Evolutionary conservation across 768 basidiomycete species (phyloP), one percentile per base, ranked within the genome.

Genomic region (Mycena rosella): DNA sequence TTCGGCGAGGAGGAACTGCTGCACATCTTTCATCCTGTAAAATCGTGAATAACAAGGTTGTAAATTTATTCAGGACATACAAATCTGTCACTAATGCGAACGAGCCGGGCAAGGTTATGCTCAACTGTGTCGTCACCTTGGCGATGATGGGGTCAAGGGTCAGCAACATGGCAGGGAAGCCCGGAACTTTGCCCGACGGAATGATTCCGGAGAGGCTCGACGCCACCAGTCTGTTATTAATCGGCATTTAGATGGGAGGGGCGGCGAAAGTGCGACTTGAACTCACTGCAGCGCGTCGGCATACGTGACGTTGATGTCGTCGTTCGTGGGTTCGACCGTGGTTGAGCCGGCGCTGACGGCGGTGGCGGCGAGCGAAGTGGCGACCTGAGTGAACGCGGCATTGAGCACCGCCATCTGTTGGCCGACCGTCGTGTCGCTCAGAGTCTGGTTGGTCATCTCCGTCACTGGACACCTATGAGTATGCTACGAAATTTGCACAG

Each of bases 21-120:
- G 65, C 7, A 78, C 80, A 65, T 81, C 80, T 32, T 78, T 71
- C 78, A 80, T 78, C 74, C 80, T 69, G 38, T 26, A 59, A 5
- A n/a, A 34, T 4, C 7, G 42, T 44, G 20, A 44, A 20, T 22
- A 14, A 44, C 42, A 13, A 13, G 20, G 42, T 38, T 38, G 45
- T 11, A 5, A 26, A 26, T 24, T 47, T 15, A 47, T 2, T 26
- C 38, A 40, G 3, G 45, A 26, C 24, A 26, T 47, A 47, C 45
- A 24, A 36, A 70, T 36, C 56, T 78, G 60, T 76, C 15, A 80
- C 78, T 29, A 80, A 72, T 6, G 27, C 62, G 36, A 76, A 32
- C 22, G 74, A 62, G 11, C 60, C 68, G 11, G 80, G 80, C 14
- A 75, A 72, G 15, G 77, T 80, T n/a, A 63, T 73, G 72, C 79